phyloP scores from a whole-genome alignment of 2,329 filamentous ascomycete species.

The Leptographium lundbergii region DNA sequence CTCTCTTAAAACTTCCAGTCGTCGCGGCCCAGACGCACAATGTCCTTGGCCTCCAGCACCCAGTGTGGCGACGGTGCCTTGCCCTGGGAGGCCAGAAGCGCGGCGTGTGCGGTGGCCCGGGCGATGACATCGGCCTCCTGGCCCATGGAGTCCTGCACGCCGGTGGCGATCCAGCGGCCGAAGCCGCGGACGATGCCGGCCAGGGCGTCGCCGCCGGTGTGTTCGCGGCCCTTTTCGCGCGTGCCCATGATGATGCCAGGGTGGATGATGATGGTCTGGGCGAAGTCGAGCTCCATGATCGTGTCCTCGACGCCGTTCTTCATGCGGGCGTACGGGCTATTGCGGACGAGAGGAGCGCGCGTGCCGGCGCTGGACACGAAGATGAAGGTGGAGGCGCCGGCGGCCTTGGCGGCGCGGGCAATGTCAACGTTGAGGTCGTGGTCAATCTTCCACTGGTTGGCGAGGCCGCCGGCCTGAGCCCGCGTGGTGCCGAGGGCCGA shows the following conservation, averaged over 20 bases:
- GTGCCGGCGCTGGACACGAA: slow-evolving; percentile 53
- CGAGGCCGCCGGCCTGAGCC: slow-evolving; percentile 59
- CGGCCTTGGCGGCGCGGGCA: slow-evolving; percentile 59
- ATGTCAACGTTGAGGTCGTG: slow-evolving; percentile 74
- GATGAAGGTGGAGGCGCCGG: slow-evolving; percentile 63
- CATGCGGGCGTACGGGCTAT: slow-evolving; percentile 52
- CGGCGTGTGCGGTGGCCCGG: slow-evolving; percentile 50
- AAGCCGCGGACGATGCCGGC: slow-evolving; percentile 42
- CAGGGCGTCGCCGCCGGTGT: slow-evolving; percentile 44
- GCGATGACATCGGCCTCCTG: slow-evolving; percentile 66
- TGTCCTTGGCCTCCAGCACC: slow-evolving; percentile 47
- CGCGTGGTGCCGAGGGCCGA: slow-evolving; percentile 73
- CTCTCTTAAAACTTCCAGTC: slow-evolving; percentile 30
- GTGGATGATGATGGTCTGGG: slow-evolving; percentile 59
- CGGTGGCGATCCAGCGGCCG: slow-evolving; percentile 35
- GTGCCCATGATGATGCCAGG: slow-evolving; percentile 67
- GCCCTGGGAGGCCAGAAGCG: slow-evolving; percentile 42
- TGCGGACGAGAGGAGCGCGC: slow-evolving; percentile 23
- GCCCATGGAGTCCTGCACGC: slow-evolving; percentile 51
- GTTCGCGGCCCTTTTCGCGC: slow-evolving; percentile 41
- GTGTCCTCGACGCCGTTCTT: slow-evolving; percentile 79
- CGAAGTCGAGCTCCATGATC: slow-evolving; percentile 59
- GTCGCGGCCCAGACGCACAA: slow-evolving; percentile 52
- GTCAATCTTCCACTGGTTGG: slow-evolving; percentile 77
- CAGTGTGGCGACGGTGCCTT: slow-evolving; percentile 48